Base-by-base conservation (phyloP, 371 early-diverging fungal species). In the Syncephalastrum sp. region DNA sequence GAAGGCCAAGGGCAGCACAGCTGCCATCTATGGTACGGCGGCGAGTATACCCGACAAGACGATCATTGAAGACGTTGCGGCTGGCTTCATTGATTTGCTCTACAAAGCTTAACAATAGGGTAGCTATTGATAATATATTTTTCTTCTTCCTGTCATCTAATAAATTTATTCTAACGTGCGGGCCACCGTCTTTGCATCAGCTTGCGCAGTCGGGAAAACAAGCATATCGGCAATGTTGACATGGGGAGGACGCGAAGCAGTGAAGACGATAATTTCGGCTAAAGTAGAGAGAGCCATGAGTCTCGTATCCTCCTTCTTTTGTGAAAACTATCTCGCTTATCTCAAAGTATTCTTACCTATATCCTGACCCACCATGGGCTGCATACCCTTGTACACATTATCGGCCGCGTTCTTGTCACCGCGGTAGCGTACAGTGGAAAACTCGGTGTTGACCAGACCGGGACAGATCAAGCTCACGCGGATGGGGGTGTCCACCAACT, bases 401-500 rank as follows among this genome's bases (percentile, higher is more conserved):
- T 87, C 89, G 5, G 95, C 95, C 69, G 81, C 87, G 14, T 74
- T 68, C 65, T 87, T 82, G 64, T 95, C 93, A 4, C 96, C 96
- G 25, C 75, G 57, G 73, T 90, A 95, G 19, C 96, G 78, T 15
- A 97, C 79, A 13, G 88, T 75, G 4, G 92, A 91, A 81, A 96
- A 97, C 67, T 96, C 95, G 4, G 96, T 96, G 70, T 96, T 89
- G 1, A 93, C 95, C 74, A 91, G 67, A 56, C 92, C 92, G 44
- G 92, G 91, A 27, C 79, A 79, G 25, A 92, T 87, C 57, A 82
- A 81, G 19, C 85, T 85, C 41, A 93, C 88, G 6, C 86, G 77
- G 45, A 97, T 85, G 12, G 89, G 87, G 1, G 92, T 88, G 42
- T 79, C 73, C 8, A 92, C 81, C 6, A 94, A 83, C 68, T 97